phyloP scores from a whole-genome alignment of 352 stramenopile species.

The Sclerospora graminicola region DNA sequence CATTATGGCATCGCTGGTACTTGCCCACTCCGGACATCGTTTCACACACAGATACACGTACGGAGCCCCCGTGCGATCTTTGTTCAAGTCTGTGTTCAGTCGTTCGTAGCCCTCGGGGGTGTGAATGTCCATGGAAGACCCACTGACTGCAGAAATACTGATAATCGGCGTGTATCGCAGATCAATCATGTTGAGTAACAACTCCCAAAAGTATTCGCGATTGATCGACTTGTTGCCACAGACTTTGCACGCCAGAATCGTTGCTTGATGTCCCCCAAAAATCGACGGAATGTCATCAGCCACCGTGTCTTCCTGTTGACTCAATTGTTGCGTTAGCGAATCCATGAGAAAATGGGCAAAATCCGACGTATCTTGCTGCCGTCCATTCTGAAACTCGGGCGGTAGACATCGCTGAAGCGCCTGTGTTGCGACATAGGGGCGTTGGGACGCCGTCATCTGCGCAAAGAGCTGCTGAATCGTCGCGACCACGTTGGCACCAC shows the following conservation, averaged over 20 bases:
- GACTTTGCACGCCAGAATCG: constrained; percentile 71
- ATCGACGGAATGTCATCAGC: constrained; percentile 59
- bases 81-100: constrained; percentile 80
- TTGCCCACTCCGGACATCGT: constrained; percentile 41
- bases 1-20: constrained; percentile 17
- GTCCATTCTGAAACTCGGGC: constrained; percentile 63
- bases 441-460: constrained; percentile 57
- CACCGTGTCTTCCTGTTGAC: constrained; percentile 39
- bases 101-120: constrained; percentile 62
- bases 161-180: constrained; percentile 83
- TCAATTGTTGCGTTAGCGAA: constrained; percentile 59
- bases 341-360: constrained; percentile 85
- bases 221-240: constrained; percentile 78
- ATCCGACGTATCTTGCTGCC: constrained; percentile 81
- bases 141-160: constrained; percentile 62
- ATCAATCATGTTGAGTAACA: constrained; percentile 86
- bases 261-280: constrained; percentile 75
- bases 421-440: constrained; percentile 54
- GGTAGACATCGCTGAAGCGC: constrained; percentile 61
- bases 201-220: constrained; percentile 83
- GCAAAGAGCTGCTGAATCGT: constrained; percentile 69
- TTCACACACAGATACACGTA: constrained; percentile 83
- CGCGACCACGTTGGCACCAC: constrained; percentile 35
- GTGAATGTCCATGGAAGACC: constrained; percentile 54
- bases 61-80: constrained; percentile 59